A percentile compares a stretch with the other conserved stretches of the same genome.
These are phyloP conservation scores for Oryza officinalis DNA, from an alignment of 176 grass and related monocot genomes.

Conservation along the genomic window DNA sequence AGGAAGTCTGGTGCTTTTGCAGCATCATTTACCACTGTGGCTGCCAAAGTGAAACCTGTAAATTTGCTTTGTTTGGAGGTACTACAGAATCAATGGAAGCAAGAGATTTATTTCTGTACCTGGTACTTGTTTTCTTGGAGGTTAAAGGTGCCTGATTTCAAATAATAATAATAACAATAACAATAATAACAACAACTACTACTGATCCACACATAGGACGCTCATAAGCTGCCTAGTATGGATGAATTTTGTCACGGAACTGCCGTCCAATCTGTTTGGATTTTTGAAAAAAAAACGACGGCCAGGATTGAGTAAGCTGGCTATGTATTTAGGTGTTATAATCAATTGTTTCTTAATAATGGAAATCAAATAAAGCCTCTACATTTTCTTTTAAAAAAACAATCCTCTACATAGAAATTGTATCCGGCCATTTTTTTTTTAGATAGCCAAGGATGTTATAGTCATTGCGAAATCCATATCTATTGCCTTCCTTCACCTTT, in stretches of 20 bases:
- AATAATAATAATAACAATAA: not conserved
- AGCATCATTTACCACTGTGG: not conserved
- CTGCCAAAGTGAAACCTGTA: not conserved
- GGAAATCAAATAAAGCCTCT: not conserved
- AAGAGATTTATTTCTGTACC: conserved; percentile 23
- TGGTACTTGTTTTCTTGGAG: conserved; percentile 7
- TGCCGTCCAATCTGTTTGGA: not conserved
- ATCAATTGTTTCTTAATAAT: not conserved
- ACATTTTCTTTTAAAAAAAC: too few species aligned
- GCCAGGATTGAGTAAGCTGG: not conserved
- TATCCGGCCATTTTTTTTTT: too few species aligned
- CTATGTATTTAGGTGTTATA: not conserved
- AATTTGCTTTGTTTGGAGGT: not conserved
- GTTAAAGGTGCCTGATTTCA: conserved; percentile 1
- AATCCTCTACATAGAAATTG: too few species aligned
- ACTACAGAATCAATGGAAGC: not conserved
- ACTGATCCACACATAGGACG: not conserved
- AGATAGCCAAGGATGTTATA: too few species aligned
- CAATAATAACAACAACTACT: too few species aligned
- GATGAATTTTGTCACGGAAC: not conserved
- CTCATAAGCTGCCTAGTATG: not conserved
- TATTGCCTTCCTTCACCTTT: too few species aligned
- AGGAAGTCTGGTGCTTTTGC: not conserved
- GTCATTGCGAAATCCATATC: too few species aligned
- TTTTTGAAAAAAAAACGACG: not conserved